Conservation (phyloP, 2,329 filamentous ascomycete species). For the Boeremia exigua region DNA sequence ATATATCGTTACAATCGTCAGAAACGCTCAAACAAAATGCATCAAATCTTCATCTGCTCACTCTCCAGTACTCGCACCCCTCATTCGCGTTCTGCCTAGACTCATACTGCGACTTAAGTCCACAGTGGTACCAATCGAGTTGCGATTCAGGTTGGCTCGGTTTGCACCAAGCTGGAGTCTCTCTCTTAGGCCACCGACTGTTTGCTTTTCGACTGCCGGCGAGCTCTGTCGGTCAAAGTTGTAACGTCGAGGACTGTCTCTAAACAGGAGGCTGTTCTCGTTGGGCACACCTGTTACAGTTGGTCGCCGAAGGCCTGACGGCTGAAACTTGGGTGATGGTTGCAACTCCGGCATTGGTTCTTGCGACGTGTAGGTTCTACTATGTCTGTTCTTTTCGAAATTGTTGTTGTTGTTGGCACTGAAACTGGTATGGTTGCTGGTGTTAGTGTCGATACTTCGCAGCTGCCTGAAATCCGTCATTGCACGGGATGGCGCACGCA, state of each 20-base stretch:
- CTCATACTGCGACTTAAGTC: conserved; percentile 39
- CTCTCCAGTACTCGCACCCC: conserved; percentile 42
- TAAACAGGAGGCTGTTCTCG: conserved; percentile 37
- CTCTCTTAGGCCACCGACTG: conserved; percentile 28
- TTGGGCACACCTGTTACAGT: conserved; percentile 30
- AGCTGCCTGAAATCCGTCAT: conserved; percentile 53
- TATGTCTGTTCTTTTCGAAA: conserved; percentile 26
- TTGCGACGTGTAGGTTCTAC: conserved; percentile 46
- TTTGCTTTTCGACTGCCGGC: conserved; percentile 41
- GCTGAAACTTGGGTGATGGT: conserved; percentile 39
- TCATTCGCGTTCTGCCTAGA: conserved; percentile 34
- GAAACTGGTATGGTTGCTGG: conserved; percentile 28
- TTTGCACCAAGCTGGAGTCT: conserved; percentile 35
- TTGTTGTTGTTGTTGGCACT: conserved; percentile 21
- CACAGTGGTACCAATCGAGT: conserved; percentile 35
- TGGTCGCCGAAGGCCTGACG: conserved; percentile 38
- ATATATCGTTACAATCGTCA: conserved; percentile 40
- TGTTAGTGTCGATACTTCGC: conserved; percentile 31
- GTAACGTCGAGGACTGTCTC: conserved; percentile 37
- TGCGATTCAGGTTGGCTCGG: conserved; percentile 34
- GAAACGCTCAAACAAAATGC: conserved; percentile 20
- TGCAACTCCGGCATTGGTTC: conserved; percentile 47
- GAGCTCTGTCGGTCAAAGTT: conserved; percentile 38
- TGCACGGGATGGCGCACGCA: conserved; percentile 56
- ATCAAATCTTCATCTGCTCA: conserved; percentile 30